Conservation (phyloP, 2,329 filamentous ascomycete genomes). For the Plectosphaerella cucumerina region DNA sequence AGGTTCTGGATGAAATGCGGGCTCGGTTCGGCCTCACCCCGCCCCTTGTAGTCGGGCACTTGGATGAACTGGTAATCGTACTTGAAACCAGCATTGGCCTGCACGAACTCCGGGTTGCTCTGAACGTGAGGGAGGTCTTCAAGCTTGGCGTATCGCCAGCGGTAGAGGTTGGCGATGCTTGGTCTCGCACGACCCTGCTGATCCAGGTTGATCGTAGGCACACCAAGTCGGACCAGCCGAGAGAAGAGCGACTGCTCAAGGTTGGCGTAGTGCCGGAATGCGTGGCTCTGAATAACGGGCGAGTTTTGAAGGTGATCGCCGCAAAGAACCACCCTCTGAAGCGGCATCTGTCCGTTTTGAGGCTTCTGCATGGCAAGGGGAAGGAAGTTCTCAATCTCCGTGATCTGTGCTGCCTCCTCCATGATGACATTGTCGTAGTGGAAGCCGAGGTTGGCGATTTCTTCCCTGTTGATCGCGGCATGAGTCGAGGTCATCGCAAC, state of each 20-base stretch:
- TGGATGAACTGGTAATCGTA: conserved; percentile 97
- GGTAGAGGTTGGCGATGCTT: conserved; percentile 83
- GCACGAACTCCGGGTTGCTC: conserved; percentile 64
- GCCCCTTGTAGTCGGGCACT: conserved; percentile 87
- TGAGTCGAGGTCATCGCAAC: conserved; percentile 99
- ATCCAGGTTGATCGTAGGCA: conserved; percentile 86
- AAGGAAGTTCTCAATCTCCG: conserved; percentile 95
- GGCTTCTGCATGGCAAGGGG: conserved; percentile 88
- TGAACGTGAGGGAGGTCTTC: conserved; percentile 75
- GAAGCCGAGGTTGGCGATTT: conserved; percentile 90
- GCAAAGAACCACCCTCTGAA: conserved; percentile 87
- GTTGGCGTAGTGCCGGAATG: conserved; percentile 92
- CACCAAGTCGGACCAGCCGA: conserved; percentile 81
- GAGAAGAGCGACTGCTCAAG: conserved; percentile 95
- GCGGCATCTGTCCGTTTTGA: conserved; percentile 63
- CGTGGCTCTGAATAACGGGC: conserved; percentile 89
- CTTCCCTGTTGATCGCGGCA: conserved; percentile 86
- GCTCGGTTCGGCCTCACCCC: conserved; percentile 82
- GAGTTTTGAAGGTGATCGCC: conserved; percentile 97
- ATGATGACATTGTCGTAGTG: conserved; percentile 97
- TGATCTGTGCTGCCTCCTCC: conserved; percentile 98
- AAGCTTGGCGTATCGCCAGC: conserved; percentile 84
- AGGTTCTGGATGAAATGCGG: conserved; percentile 96
- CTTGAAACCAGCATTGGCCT: conserved; percentile 85
- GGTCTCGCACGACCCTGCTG: conserved; percentile 89